Evolutionary conservation across 345 rosid species (phyloP).

Genomic region (Carallia brachiata): DNA sequence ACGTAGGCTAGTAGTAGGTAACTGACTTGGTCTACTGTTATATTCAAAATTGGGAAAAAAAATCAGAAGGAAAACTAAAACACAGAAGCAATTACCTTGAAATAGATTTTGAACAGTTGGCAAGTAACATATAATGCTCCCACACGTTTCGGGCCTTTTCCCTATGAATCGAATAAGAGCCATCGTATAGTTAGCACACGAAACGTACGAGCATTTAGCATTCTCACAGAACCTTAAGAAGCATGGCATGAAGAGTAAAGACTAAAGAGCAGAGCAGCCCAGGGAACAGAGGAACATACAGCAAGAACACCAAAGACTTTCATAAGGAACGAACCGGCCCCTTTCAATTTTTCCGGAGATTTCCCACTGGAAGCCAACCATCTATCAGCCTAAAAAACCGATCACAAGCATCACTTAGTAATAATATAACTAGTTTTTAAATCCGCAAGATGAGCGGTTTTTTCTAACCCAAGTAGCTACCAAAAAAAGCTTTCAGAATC

Average conservation of each 20-base stretch:
- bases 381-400: slow-evolving; percentile 68
- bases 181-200: slow-evolving; percentile 13
- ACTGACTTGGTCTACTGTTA: neutral
- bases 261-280: neutral
- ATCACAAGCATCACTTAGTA: neutral
- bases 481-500: too few species aligned
- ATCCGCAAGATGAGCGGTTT: too few species aligned
- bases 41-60: neutral
- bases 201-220: neutral
- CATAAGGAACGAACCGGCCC: slow-evolving; percentile 94
- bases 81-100: slow-evolving; percentile 53
- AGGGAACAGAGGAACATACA: slow-evolving; percentile 43
- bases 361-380: slow-evolving; percentile 76
- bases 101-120: slow-evolving; percentile 89
- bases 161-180: slow-evolving; percentile 43
- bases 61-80: neutral
- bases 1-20: too few species aligned
- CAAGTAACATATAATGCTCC: slow-evolving; percentile 96
- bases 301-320: slow-evolving; percentile 95
- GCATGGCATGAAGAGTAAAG: neutral
- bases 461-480: too few species aligned
- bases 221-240: neutral
- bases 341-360: slow-evolving; percentile 91
- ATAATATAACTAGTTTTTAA: too few species aligned
- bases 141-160: slow-evolving; percentile 90